Evolutionary conservation across 208 protist species (phyloP).

Genomic region (Strigomonas galati): DNA sequence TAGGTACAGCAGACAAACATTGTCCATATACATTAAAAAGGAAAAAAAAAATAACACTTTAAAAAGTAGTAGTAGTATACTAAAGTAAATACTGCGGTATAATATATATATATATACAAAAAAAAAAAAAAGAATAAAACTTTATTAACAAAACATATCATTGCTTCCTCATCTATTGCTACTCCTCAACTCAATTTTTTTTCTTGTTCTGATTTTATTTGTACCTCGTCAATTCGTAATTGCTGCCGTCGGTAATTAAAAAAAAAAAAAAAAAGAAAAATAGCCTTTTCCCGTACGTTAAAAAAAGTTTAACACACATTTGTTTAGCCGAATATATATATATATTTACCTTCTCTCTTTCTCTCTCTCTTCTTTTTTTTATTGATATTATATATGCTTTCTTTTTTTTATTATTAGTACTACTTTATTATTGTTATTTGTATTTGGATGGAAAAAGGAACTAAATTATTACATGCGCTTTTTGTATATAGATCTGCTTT

Average conservation of each 20-base stretch:
- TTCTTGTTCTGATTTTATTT: not conserved
- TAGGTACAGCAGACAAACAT: not conserved
- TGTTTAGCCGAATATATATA: not conserved
- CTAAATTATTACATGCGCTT: not conserved
- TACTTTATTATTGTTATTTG: constrained; percentile 4
- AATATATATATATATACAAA: not conserved
- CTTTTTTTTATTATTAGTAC: not conserved
- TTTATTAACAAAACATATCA: not conserved
- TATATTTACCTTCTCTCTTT: not conserved
- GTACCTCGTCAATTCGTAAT: too few relatives aligned
- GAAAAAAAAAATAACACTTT: not conserved
- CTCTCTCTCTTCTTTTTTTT: not conserved
- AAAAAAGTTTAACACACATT: not conserved
- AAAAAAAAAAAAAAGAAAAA: constrained; percentile 10
- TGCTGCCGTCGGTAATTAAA: not conserved
- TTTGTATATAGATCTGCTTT: constrained; percentile 2
- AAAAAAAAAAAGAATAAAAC: too few relatives aligned
- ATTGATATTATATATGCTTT: constrained; percentile 8
- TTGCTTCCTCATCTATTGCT: not conserved
- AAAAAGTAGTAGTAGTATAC: too few relatives aligned
- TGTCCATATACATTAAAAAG: not conserved
- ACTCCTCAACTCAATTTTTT: not conserved
- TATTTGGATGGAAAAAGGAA: not conserved
- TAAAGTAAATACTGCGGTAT: too few relatives aligned
- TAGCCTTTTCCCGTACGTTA: not conserved